These are phyloP conservation scores for Cardamine occulta DNA, from an alignment of 345 rosid genomes.

Conservation along the genomic window DNA sequence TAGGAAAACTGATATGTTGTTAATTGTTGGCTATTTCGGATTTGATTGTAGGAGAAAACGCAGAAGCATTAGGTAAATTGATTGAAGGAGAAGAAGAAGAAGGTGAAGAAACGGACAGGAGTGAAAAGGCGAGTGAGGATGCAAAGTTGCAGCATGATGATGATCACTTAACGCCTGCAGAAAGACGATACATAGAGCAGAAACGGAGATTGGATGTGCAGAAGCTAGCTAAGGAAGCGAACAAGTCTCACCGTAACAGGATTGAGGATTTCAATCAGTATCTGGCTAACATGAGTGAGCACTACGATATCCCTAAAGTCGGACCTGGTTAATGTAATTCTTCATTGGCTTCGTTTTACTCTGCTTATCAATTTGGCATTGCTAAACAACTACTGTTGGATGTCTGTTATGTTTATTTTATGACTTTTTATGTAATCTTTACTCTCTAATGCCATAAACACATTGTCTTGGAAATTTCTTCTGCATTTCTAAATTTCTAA, in stretches of 20 bases:
- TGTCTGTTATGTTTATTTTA: constrained; percentile 24
- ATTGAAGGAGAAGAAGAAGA: constrained; percentile 50
- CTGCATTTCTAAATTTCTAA: background rate
- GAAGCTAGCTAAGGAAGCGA: constrained; percentile 71
- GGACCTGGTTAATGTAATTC: constrained; percentile 68
- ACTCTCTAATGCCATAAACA: constrained; percentile 7
- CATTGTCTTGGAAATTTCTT: background rate
- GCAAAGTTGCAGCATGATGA: constrained; percentile 47
- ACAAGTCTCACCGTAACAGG: constrained; percentile 82
- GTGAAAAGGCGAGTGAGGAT: constrained; percentile 51
- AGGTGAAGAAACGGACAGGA: constrained; percentile 45
- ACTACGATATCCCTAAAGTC: constrained; percentile 88
- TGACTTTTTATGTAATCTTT: constrained; percentile 13
- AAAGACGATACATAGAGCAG: constrained; percentile 76
- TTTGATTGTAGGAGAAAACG: constrained; percentile 45
- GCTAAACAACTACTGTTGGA: constrained; percentile 23
- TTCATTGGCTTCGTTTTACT: constrained; percentile 10
- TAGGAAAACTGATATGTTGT: background rate
- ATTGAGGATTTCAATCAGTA: constrained; percentile 87
- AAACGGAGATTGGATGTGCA: constrained; percentile 65
- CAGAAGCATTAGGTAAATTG: constrained; percentile 35
- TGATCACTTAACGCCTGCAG: constrained; percentile 67
- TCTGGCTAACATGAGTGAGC: constrained; percentile 92
- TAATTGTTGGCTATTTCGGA: background rate
- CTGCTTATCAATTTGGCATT: constrained; percentile 28